phyloP scores from a whole-genome alignment of 176 grass and related monocot species.

The Triticum turgidum region DNA sequence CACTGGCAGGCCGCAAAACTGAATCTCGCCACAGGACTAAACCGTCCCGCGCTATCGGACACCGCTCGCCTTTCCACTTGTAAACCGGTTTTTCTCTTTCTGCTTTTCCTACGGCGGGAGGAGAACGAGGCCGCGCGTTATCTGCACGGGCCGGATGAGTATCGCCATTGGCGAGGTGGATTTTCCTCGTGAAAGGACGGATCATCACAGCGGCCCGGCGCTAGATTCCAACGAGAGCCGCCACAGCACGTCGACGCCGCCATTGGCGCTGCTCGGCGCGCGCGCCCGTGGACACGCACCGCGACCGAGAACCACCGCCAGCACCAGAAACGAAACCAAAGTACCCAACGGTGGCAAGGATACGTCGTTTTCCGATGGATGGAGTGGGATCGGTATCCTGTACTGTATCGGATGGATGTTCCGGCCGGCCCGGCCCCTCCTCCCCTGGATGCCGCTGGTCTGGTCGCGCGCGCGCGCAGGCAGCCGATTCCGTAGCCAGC shows the following conservation, averaged over 20 bases:
- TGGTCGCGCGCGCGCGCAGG: background rate
- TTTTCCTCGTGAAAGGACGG: background rate
- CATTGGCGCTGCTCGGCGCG: background rate
- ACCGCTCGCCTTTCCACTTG: conserved; percentile 29
- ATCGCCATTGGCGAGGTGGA: background rate
- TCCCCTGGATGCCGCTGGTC: background rate
- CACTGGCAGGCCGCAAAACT: conserved; percentile 19
- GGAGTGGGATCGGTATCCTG: background rate
- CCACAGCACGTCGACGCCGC: background rate
- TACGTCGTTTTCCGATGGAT: background rate
- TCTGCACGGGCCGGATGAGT: background rate
- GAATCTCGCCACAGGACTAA: conserved; percentile 3
- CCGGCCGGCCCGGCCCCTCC: too few species aligned
- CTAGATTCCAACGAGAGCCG: background rate
- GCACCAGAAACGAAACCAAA: background rate
- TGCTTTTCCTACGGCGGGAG: background rate
- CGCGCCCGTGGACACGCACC: background rate
- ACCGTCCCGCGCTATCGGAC: conserved; percentile 7
- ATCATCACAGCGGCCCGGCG: background rate
- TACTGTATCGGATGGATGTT: background rate
- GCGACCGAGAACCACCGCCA: background rate
- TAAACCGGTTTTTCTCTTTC: background rate
- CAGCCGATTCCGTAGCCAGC: background rate
- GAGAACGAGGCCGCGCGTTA: background rate
- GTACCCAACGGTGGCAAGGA: background rate